Evolutionary conservation across 208 protist genomes (phyloP).

Genomic region (Trichomonas vaginalis): DNA sequence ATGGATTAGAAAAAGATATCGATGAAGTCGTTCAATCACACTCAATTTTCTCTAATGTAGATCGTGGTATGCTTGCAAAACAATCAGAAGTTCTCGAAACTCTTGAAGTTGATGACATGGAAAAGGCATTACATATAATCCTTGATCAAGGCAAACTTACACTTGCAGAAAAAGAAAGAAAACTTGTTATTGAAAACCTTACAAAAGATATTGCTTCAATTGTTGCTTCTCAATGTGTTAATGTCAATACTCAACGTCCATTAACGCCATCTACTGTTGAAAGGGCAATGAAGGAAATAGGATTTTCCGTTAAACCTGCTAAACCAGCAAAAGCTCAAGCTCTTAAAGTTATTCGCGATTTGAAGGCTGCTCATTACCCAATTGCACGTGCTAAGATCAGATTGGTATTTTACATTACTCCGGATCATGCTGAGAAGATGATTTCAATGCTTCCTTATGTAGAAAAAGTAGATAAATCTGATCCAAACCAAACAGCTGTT

Average conservation of each 20-base stretch:
- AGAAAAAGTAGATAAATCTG: background rate
- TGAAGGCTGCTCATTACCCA: background rate
- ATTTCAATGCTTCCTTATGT: constrained; percentile 16
- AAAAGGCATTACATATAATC: background rate
- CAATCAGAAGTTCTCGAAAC: background rate
- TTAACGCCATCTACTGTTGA: background rate
- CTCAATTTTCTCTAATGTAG: background rate
- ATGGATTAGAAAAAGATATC: background rate
- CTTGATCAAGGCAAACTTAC: background rate
- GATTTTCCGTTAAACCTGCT: background rate
- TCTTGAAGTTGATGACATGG: background rate
- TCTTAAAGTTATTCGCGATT: background rate
- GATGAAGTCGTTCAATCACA: constrained; percentile 12
- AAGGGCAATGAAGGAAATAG: background rate
- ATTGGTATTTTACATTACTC: background rate
- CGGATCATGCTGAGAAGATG: background rate
- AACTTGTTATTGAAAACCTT: background rate
- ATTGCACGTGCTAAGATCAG: background rate
- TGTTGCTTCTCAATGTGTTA: constrained; percentile 14
- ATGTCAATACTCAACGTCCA: background rate
- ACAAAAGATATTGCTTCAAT: constrained; percentile 14
- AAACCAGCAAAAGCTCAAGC: constrained; percentile 1
- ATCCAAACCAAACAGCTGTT: background rate
- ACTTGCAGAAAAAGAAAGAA: constrained; percentile 15
- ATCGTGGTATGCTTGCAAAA: constrained; percentile 4